A percentile compares a stretch with the other conserved stretches of the same genome.
phyloP scores from a whole-genome alignment of 176 grass and related monocot genomes.

The Carex myosuroides region DNA sequence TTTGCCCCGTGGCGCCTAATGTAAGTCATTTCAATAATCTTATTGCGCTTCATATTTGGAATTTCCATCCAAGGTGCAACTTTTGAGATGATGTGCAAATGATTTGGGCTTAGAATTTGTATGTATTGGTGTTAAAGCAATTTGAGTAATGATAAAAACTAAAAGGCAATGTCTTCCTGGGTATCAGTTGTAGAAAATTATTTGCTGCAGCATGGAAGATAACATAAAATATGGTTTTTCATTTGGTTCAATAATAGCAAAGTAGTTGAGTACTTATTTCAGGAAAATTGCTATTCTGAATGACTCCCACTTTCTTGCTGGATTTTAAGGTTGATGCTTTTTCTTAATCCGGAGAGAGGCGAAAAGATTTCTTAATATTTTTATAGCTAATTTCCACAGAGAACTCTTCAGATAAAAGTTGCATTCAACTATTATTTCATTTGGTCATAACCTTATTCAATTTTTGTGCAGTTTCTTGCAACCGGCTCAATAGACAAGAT shows the following conservation, averaged over 20 bases:
- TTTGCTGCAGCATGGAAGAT: background rate
- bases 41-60: background rate
- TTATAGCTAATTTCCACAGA: background rate
- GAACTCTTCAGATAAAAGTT: background rate
- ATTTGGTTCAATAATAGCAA: background rate
- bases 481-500: slow-evolving; percentile 49
- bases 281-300: background rate
- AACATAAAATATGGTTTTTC: background rate
- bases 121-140: background rate
- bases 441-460: background rate
- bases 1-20: slow-evolving; percentile 31
- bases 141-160: slow-evolving; percentile 1
- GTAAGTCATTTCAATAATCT: slow-evolving; percentile 10
- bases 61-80: background rate
- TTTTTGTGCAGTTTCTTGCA: slow-evolving; percentile 36
- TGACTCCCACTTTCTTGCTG: background rate
- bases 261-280: background rate
- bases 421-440: background rate
- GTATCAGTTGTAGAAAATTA: background rate
- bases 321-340: background rate
- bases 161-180: background rate
- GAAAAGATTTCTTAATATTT: background rate
- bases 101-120: background rate
- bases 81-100: background rate
- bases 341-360: background rate